These are phyloP conservation scores for Claviceps citrina DNA, from an alignment of 2,329 filamentous ascomycete species.

Conservation along the genomic window DNA sequence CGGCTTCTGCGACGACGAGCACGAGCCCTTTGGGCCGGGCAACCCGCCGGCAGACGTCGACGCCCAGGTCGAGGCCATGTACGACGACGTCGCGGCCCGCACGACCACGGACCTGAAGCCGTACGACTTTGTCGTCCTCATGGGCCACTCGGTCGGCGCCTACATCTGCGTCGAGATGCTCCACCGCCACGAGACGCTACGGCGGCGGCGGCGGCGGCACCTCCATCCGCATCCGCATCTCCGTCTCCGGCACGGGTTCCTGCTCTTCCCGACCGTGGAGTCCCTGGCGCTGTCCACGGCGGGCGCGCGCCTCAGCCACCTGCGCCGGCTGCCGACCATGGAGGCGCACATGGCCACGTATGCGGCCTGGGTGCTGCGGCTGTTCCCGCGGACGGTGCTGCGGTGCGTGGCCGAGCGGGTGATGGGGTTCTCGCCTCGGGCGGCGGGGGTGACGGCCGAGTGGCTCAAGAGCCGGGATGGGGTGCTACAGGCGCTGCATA, in stretches of 20 bases:
- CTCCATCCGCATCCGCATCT: conserved; percentile 20
- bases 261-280: conserved; percentile 62
- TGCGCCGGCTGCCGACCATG: conserved; percentile 28
- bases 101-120: conserved; percentile 17
- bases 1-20: conserved; percentile 41
- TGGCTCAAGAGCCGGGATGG: conserved; percentile 43
- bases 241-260: conserved; percentile 36
- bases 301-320: conserved; percentile 30
- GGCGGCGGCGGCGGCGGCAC: conserved; percentile 8
- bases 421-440: conserved; percentile 32
- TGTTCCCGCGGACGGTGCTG: conserved; percentile 25
- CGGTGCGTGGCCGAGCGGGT: conserved; percentile 26
- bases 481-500: conserved; percentile 42
- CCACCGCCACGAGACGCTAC: conserved; percentile 32
- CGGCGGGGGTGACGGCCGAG: conserved; percentile 32
- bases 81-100: conserved; percentile 18
- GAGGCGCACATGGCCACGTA: conserved; percentile 24
- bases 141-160: conserved; percentile 60
- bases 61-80: conserved; percentile 33
- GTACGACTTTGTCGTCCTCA: conserved; percentile 46
- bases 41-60: conserved; percentile 36
- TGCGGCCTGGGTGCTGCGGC: conserved; percentile 28
- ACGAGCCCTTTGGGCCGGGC: conserved; percentile 26
- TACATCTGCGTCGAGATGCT: conserved; percentile 59
- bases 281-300: conserved; percentile 49